Evolutionary conservation across 208 protist species (phyloP).

Genomic region (Crithidia thermophila): DNA sequence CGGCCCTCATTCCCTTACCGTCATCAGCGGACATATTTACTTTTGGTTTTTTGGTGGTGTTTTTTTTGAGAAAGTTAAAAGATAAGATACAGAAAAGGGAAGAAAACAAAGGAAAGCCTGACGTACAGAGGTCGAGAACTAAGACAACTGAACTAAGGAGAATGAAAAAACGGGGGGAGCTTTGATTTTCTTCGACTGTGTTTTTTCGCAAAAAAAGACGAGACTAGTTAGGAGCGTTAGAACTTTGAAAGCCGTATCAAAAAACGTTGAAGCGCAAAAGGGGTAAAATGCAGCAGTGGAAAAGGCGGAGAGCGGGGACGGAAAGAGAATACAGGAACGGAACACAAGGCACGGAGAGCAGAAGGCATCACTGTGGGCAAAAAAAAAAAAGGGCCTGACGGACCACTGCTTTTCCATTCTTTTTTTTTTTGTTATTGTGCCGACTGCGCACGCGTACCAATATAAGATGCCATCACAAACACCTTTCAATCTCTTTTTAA

Average conservation of each 20-base stretch:
- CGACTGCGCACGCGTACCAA: too few species aligned
- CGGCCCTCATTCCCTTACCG: constrained; percentile 92
- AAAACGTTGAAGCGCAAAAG: too few species aligned
- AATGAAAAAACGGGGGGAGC: too few species aligned
- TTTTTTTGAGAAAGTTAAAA: constrained; percentile 6
- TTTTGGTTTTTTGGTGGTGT: not conserved
- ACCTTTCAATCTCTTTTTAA: too few species aligned
- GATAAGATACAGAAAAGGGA: constrained; percentile 13
- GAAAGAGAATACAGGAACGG: not conserved
- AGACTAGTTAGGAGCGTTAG: not conserved
- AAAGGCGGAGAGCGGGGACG: not conserved
- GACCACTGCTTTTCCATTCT: not conserved
- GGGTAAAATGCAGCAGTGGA: not conserved
- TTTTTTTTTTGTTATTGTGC: too few species aligned
- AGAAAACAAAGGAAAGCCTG: constrained; percentile 10
- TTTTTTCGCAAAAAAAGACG: not conserved
- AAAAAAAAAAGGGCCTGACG: not conserved
- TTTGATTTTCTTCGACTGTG: constrained; percentile 1
- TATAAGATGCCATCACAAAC: too few species aligned
- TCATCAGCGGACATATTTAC: constrained; percentile 22
- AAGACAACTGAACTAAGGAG: not conserved
- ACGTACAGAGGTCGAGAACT: not conserved
- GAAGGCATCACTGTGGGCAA: too few species aligned
- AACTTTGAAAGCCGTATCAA: not conserved
- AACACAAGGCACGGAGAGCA: too few species aligned